phyloP scores from a whole-genome alignment of 371 early-diverging fungal species.

The Rhizopus stolonifer region DNA sequence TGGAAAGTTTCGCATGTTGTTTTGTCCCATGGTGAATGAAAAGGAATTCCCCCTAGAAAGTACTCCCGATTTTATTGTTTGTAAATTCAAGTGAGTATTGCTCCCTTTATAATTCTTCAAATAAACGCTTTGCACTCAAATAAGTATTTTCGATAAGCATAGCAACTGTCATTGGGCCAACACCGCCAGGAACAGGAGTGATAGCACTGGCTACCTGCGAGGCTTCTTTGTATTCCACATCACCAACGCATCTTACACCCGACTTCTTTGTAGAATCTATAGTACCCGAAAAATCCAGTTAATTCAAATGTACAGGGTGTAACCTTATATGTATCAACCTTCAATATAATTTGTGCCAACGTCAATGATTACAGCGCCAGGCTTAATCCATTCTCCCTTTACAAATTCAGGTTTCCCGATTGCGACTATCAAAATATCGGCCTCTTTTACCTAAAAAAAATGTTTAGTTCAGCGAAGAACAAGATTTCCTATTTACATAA shows the following conservation, averaged over 20 bases:
- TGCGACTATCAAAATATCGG: slow-evolving; percentile 90
- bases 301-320: slow-evolving; percentile 1
- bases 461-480: too few relatives aligned
- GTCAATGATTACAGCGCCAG: slow-evolving; percentile 90
- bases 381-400: slow-evolving; percentile 89
- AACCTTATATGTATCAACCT: too few relatives aligned
- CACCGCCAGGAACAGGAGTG: slow-evolving; percentile 96
- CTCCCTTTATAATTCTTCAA: slow-evolving; percentile 11
- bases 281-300: too few relatives aligned
- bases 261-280: slow-evolving; percentile 81
- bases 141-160: slow-evolving; percentile 90
- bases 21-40: too few relatives aligned
- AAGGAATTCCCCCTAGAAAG: too few relatives aligned
- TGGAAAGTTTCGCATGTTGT: too few relatives aligned
- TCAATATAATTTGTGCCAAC: slow-evolving; percentile 90
- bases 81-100: too few relatives aligned
- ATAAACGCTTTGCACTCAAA: slow-evolving; percentile 71
- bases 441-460: slow-evolving; percentile 51
- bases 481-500: slow-evolving; percentile 46
- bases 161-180: slow-evolving; percentile 98
- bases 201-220: slow-evolving; percentile 70
- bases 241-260: slow-evolving; percentile 90
- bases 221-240: slow-evolving; percentile 82
- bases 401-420: slow-evolving; percentile 79
- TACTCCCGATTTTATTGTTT: too few relatives aligned